Conservation (phyloP, 2,329 filamentous ascomycete genomes). For the Coniochaeta pulveracea region DNA sequence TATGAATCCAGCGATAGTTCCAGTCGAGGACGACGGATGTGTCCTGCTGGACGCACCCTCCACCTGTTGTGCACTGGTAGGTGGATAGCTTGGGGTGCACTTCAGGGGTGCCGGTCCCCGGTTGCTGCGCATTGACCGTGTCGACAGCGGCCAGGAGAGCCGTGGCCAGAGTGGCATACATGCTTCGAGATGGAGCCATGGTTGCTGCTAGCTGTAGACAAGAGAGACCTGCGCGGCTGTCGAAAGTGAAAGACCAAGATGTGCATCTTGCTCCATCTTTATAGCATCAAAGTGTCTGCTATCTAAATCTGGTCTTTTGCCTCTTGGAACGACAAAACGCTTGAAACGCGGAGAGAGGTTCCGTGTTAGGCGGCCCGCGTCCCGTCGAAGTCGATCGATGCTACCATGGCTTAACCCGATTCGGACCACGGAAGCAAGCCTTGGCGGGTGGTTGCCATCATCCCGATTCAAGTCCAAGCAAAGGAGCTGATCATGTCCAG, state of each 20-base stretch:
- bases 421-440: slow-evolving; percentile 5
- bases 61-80: slow-evolving; percentile 29
- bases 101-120: slow-evolving; percentile 19
- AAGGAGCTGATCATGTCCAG: too few species aligned
- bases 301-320: too few species aligned
- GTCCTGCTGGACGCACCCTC: slow-evolving; percentile 27
- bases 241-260: too few species aligned
- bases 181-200: slow-evolving; percentile 3
- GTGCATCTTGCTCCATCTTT: too few species aligned
- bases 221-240: too few species aligned
- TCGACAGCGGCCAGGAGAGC: slow-evolving; percentile 5
- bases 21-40: slow-evolving; percentile 31
- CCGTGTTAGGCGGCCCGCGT: slow-evolving; percentile 1
- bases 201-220: neutral
- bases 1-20: slow-evolving; percentile 25
- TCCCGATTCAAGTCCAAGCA: too few species aligned
- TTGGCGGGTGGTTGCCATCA: neutral
- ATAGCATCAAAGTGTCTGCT: too few species aligned
- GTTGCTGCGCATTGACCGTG: slow-evolving; percentile 15
- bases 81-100: slow-evolving; percentile 30
- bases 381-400: neutral
- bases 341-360: neutral
- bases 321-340: neutral
- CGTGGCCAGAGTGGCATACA: neutral
- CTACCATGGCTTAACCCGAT: slow-evolving; percentile 4